Conservation (phyloP, 2,329 filamentous ascomycete genomes). For the Metarhizium album region DNA sequence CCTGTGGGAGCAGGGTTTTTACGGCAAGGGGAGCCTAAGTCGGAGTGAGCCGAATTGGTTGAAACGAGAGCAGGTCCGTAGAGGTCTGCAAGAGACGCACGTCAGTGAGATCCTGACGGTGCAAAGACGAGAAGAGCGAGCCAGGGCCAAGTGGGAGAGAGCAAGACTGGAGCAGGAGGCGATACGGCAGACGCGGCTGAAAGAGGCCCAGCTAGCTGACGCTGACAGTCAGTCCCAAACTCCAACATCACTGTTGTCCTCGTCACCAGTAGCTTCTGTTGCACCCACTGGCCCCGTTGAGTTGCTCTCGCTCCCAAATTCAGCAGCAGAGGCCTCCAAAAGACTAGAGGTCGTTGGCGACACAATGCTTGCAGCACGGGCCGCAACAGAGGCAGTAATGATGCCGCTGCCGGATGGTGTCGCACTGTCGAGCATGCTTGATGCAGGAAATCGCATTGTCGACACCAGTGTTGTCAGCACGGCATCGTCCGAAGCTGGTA, state of each 20-base stretch:
- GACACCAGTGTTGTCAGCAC: background rate
- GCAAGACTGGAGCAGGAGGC: slow-evolving; percentile 79
- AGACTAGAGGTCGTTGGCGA: background rate
- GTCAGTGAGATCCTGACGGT: slow-evolving; percentile 78
- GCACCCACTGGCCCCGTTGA: slow-evolving; percentile 33
- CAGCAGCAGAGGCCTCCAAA: background rate
- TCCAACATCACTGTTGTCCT: background rate
- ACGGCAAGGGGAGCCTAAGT: slow-evolving; percentile 86
- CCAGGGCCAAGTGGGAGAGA: slow-evolving; percentile 79
- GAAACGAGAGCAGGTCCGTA: slow-evolving; percentile 65
- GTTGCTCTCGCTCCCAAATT: slow-evolving; percentile 25
- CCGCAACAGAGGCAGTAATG: background rate
- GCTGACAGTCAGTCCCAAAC: slow-evolving; percentile 10
- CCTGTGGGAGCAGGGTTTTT: slow-evolving; percentile 95
- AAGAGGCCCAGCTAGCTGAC: slow-evolving; percentile 29
- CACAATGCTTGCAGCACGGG: background rate
- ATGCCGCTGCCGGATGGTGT: background rate
- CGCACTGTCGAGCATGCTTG: background rate
- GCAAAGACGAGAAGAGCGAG: slow-evolving; percentile 67
- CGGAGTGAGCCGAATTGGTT: slow-evolving; percentile 93
- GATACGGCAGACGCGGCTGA: slow-evolving; percentile 55
- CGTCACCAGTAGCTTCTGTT: background rate
- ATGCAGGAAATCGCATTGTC: background rate
- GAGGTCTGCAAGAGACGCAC: slow-evolving; percentile 49
- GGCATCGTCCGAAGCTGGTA: background rate